A percentile compares a stretch with the other conserved stretches of the same genome.
These are phyloP conservation scores for Solanum hybrid DNA, from an alignment of 305 asterid species.

Conservation along the genomic window DNA sequence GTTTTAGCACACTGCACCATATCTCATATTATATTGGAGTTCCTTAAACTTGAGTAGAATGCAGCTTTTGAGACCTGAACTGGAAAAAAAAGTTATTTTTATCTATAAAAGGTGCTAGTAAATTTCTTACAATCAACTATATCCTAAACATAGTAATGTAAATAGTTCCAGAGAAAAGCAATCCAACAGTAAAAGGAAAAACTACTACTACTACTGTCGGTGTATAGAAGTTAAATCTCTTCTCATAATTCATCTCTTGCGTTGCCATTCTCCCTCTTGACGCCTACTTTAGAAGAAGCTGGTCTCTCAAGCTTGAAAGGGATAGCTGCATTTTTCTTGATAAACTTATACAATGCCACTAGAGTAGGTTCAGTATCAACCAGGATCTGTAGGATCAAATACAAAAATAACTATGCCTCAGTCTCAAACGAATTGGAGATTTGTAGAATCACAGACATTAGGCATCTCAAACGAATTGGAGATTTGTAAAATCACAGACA, in stretches of 20 bases:
- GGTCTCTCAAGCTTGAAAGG: conserved; percentile 75
- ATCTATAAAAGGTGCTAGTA: not conserved
- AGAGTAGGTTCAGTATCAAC: conserved; percentile 69
- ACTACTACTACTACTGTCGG: not conserved
- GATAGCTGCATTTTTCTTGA: conserved; percentile 68
- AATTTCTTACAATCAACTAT: not conserved
- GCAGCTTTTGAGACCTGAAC: not conserved
- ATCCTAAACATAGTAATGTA: not conserved
- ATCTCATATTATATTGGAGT: not conserved
- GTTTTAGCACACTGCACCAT: not conserved
- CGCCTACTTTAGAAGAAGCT: conserved; percentile 26
- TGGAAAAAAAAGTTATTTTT: not conserved
- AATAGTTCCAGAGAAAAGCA: not conserved
- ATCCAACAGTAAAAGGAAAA: not conserved
- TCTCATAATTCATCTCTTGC: conserved; percentile 66
- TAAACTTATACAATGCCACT: conserved; percentile 62
- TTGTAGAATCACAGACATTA: not conserved
- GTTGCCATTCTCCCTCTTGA: conserved; percentile 20
- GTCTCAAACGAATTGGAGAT: not conserved
- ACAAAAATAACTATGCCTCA: not conserved
- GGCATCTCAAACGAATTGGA: no score
- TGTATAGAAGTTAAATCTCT: not conserved
- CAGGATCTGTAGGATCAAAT: conserved; percentile 32
- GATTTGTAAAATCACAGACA: not conserved
- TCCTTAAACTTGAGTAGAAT: not conserved